Conservation (phyloP, 2,329 filamentous ascomycete genomes). For the Tolypocladium endophyticum region DNA sequence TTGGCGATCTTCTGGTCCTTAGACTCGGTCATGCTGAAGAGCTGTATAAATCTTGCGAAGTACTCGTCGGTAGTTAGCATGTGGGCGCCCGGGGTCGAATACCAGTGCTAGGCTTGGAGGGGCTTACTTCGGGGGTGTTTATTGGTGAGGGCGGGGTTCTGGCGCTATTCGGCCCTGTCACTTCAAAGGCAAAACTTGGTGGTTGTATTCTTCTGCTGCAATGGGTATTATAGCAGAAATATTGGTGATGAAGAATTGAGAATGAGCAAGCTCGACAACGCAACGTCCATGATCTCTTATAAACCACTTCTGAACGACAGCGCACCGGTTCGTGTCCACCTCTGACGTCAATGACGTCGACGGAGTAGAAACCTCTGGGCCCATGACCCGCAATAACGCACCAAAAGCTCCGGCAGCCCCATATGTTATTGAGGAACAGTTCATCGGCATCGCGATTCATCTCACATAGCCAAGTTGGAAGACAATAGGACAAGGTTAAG, state of each 20-base stretch:
- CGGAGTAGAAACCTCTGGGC: no score
- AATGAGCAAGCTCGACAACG: neutral
- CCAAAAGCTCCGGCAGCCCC: neutral
- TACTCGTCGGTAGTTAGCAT: neutral
- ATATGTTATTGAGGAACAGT: neutral
- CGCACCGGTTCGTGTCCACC: neutral
- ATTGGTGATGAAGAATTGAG: neutral
- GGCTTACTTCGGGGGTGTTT: neutral
- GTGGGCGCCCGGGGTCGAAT: no score
- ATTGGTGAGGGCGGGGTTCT: neutral
- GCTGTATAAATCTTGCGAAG: neutral
- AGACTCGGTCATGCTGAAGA: slow-evolving; percentile 29
- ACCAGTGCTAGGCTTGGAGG: neutral
- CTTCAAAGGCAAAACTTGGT: neutral
- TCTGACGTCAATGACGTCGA: neutral
- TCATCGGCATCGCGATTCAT: neutral
- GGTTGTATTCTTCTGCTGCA: neutral
- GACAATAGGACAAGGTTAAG: neutral
- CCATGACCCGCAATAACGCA: neutral
- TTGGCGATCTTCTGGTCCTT: slow-evolving; percentile 58
- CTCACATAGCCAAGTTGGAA: neutral
- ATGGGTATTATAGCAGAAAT: neutral
- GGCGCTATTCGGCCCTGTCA: neutral
- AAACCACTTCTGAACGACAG: neutral
- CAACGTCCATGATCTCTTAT: neutral